Conservation (phyloP, 371 early-diverging fungal genomes). For the Syncephalastrum monosporum region DNA sequence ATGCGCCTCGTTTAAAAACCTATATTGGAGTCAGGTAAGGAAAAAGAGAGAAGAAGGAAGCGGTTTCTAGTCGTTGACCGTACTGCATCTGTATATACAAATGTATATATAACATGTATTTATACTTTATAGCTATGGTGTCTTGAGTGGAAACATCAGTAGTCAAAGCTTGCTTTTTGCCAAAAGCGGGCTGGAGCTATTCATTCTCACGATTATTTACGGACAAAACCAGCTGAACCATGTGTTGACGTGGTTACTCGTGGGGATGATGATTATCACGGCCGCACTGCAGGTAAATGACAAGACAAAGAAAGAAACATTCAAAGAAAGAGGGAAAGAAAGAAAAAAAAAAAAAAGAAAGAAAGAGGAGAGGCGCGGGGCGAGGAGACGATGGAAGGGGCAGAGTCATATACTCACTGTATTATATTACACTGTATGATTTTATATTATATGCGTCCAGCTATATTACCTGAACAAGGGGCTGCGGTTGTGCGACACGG, state of each 20-base stretch:
- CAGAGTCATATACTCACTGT: constrained; percentile 1
- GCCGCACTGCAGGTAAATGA: constrained; percentile 67
- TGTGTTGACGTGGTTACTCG: constrained; percentile 71
- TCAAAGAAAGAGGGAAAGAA: no score
- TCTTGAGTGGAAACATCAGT: constrained; percentile 71
- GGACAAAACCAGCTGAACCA: constrained; percentile 70
- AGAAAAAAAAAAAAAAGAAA: not conserved
- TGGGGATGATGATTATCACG: constrained; percentile 60
- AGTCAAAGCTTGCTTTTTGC: constrained; percentile 79
- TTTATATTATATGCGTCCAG: constrained; percentile 22
- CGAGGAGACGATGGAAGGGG: not conserved
- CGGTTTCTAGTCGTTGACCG: no score
- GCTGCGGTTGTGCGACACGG: constrained; percentile 72
- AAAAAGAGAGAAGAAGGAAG: not conserved
- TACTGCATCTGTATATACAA: no score
- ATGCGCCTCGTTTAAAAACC: constrained; percentile 26
- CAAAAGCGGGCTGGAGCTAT: constrained; percentile 76
- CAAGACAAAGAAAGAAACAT: no score
- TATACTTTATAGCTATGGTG: constrained; percentile 52
- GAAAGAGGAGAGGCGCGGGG: no score
- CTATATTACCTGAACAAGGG: constrained; percentile 81
- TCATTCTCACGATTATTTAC: constrained; percentile 59
- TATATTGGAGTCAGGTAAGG: constrained; percentile 43
- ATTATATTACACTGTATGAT: not conserved
- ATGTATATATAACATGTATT: no score